Conservation (phyloP, 352 stramenopile genomes). For the Thalassiosira hispida region DNA sequence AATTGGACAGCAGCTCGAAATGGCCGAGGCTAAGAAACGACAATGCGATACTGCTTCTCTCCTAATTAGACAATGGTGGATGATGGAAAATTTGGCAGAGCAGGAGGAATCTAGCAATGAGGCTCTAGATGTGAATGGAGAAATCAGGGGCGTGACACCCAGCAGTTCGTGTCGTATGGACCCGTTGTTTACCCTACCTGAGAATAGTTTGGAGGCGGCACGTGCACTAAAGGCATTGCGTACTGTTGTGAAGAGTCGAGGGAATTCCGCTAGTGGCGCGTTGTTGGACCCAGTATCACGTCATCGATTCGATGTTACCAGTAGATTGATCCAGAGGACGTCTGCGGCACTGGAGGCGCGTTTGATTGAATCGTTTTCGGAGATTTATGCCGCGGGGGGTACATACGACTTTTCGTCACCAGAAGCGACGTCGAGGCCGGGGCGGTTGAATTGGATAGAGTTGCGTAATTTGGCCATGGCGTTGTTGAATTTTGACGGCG, state of each 20-base stretch:
- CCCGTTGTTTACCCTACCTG: slow-evolving; percentile 66
- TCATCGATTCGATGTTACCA: slow-evolving; percentile 75
- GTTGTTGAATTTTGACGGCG: slow-evolving; percentile 74
- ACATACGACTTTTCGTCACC: slow-evolving; percentile 72
- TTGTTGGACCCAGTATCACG: slow-evolving; percentile 50
- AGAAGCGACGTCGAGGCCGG: slow-evolving; percentile 42
- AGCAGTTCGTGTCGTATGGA: slow-evolving; percentile 72
- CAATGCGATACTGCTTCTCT: slow-evolving; percentile 75
- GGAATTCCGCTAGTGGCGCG: slow-evolving; percentile 56
- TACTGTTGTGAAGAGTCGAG: slow-evolving; percentile 71
- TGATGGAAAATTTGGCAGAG: slow-evolving; percentile 81
- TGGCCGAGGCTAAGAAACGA: slow-evolving; percentile 75
- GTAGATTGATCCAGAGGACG: slow-evolving; percentile 70
- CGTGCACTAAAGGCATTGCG: slow-evolving; percentile 65
- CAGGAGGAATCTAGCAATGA: slow-evolving; percentile 69
- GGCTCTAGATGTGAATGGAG: slow-evolving; percentile 67
- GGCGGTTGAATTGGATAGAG: slow-evolving; percentile 71
- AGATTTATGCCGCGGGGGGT: slow-evolving; percentile 70
- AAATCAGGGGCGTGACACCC: slow-evolving; percentile 65
- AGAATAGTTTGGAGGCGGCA: slow-evolving; percentile 75
- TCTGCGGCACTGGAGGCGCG: slow-evolving; percentile 68
- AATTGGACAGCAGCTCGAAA: slow-evolving; percentile 80
- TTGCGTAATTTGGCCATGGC: slow-evolving; percentile 67
- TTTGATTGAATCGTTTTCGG: slow-evolving; percentile 71
- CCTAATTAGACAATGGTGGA: slow-evolving; percentile 80